phyloP scores from a whole-genome alignment of 805 yeast species.

The Barnettozyma salicaria region DNA sequence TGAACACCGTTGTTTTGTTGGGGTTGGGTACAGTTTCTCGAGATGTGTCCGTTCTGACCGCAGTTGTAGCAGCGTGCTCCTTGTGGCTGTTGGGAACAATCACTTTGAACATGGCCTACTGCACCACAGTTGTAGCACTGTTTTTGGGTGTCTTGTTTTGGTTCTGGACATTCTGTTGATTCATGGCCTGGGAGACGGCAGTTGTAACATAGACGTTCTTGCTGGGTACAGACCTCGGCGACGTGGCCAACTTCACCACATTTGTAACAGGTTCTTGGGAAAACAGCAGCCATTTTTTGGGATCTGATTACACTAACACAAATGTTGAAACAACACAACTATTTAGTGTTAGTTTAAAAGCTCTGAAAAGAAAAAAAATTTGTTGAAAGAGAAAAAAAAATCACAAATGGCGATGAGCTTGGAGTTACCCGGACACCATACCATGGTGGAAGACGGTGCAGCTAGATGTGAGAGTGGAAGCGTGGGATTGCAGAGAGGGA shows the following conservation, averaged over 20 bases:
- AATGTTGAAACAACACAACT: no score
- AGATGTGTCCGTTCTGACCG: slow-evolving; percentile 73
- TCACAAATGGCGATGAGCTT: no score
- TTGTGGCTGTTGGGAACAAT: slow-evolving; percentile 54
- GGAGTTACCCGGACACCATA: no score
- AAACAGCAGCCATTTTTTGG: slow-evolving; percentile 27
- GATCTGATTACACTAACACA: no score
- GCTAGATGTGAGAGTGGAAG: background rate
- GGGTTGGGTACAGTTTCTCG: slow-evolving; percentile 64
- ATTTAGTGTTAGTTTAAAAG: no score
- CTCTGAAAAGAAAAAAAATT: background rate
- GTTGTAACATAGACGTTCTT: slow-evolving; percentile 87
- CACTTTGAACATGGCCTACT: slow-evolving; percentile 82
- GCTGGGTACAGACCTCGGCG: slow-evolving; percentile 81
- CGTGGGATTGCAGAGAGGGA: background rate
- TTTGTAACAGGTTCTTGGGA: slow-evolving; percentile 80
- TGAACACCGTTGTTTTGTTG: slow-evolving; percentile 20
- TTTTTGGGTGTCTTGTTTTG: slow-evolving; percentile 77
- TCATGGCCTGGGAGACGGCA: slow-evolving; percentile 88
- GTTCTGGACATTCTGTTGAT: slow-evolving; percentile 82
- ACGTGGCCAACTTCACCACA: slow-evolving; percentile 91
- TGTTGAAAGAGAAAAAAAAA: no score
- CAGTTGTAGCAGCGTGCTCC: slow-evolving; percentile 79
- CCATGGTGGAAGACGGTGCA: no score
- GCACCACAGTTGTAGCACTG: slow-evolving; percentile 93